Evolutionary conservation across 1,284 basidiomycete species (phyloP), one percentile per base, ranked within the genome.

Genomic region (Ganoderma resinaceum): DNA sequence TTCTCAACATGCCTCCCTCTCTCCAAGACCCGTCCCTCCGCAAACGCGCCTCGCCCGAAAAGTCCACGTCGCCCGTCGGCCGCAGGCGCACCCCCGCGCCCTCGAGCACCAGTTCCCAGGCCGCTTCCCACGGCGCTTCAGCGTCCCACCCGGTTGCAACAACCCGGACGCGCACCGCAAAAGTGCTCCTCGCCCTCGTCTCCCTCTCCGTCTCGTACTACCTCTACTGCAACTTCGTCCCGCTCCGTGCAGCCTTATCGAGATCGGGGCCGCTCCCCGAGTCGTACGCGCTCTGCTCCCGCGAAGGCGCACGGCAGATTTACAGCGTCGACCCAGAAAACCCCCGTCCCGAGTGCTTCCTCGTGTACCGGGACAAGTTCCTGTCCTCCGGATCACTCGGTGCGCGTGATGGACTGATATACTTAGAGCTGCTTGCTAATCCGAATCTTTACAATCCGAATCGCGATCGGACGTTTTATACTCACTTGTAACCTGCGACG

Each of bases 201-300:
- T 72, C 74, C 23, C 65, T 75, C 16, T 65, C 65, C 18, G 29
- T 72, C 52, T 69, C 72, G 2, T 43, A 66, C 58, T 40, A 68
- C 31, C 40, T 70, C 26, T 73, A 70, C 63, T 31, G 42, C 31
- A 69, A 38, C 3, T 26, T 66, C 3, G 11, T n/a, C n/a, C n/a
- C n/a, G n/a, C n/a, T n/a, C n/a, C n/a, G n/a, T n/a, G n/a, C n/a
- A n/a, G n/a, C 29, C 55, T 12, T 26, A n/a, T 38, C 29, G 29
- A 58, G 11, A 3, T 23, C 31, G 1, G 29, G 38, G 6, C 43
- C 53, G 3, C 66, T 69, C 37, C 58, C 71, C 14, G 72, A 77
- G 16, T 73, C 80, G 0, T 92, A 91, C 74, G 89, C 86, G 2
- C 73, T 93, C 16, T 93, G 91, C 76, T 88, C 90, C 31, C 81